phyloP scores from a whole-genome alignment of 257 asterid species.

The Solanum infundibuliforme region DNA sequence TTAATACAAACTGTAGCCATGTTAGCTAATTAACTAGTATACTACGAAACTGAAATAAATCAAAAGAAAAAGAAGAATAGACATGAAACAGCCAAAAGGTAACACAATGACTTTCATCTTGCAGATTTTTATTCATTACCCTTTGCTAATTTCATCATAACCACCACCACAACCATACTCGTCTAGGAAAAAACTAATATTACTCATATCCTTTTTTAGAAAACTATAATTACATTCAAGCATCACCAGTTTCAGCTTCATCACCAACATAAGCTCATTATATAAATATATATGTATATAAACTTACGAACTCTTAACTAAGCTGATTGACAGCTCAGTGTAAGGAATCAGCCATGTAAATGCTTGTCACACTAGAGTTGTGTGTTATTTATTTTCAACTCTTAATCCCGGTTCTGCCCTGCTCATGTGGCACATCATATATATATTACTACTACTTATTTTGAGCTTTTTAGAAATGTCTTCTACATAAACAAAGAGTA shows the following conservation, averaged over 20 bases:
- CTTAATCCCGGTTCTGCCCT: background rate
- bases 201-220: background rate
- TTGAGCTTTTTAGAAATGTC: background rate
- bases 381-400: background rate
- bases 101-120: too few species aligned
- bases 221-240: constrained; percentile 7
- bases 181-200: background rate
- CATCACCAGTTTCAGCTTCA: constrained; percentile 19
- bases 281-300: background rate
- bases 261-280: constrained; percentile 14
- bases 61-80: too few species aligned
- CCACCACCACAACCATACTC: background rate
- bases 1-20: too few species aligned
- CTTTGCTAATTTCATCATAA: background rate
- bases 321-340: background rate
- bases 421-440: background rate
- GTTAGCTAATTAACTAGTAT: too few species aligned
- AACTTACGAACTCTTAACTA: background rate
- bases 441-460: background rate
- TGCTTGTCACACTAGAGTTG: background rate
- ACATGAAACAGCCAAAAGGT: too few species aligned
- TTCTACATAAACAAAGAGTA: background rate
- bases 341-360: background rate
- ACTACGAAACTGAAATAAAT: too few species aligned
- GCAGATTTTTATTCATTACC: background rate